Evolutionary conservation across 306 rosid genomes (phyloP).

Genomic region (Dryas drummondii): DNA sequence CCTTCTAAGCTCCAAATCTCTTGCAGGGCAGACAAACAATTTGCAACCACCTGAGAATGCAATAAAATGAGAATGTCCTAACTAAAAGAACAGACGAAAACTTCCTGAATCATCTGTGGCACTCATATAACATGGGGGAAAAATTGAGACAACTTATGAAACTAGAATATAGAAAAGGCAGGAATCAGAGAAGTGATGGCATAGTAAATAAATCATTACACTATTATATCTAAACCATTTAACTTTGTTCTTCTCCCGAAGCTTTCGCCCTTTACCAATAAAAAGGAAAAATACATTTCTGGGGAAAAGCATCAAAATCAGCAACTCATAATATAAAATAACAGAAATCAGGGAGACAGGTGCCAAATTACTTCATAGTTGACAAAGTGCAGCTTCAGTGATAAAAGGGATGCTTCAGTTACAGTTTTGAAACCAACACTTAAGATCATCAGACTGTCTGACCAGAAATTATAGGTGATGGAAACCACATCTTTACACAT

Average conservation of each 20-base stretch:
- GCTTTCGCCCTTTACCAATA: neutral
- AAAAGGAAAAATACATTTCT: neutral
- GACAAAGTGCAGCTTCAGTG: neutral
- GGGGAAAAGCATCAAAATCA: neutral
- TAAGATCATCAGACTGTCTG: neutral
- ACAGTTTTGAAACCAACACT: neutral
- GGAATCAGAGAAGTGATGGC: no score
- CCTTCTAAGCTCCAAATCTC: slow-evolving; percentile 96
- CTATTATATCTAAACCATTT: neutral
- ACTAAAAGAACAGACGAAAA: neutral
- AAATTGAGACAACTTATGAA: neutral
- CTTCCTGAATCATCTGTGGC: neutral
- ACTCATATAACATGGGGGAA: neutral
- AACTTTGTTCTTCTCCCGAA: neutral
- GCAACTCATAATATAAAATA: neutral
- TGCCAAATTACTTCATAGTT: neutral
- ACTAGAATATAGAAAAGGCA: neutral
- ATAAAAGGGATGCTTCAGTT: neutral
- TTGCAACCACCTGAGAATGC: slow-evolving; percentile 81
- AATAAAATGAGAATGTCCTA: slow-evolving; percentile 7
- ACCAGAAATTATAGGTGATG: neutral
- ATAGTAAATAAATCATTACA: neutral
- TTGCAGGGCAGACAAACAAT: slow-evolving; percentile 91
- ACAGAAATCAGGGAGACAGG: neutral
- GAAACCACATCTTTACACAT: neutral